Evolutionary conservation across 2,329 filamentous ascomycete genomes (phyloP).

Genomic region (Paracoccidioides brasiliensis): DNA sequence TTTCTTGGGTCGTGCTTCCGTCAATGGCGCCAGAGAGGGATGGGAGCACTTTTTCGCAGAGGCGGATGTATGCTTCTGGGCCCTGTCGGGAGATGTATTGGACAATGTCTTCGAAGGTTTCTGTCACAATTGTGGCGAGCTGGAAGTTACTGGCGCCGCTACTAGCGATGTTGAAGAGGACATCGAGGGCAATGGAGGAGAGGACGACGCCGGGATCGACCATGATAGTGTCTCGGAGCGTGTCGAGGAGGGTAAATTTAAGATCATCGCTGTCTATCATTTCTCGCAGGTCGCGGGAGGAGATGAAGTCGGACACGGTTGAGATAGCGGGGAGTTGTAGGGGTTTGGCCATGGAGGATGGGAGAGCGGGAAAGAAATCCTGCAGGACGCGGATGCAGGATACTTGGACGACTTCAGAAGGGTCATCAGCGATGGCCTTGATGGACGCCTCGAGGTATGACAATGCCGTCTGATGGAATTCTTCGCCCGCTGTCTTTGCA

Average conservation of each 20-base stretch:
- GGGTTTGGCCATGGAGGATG: slow-evolving; percentile 37
- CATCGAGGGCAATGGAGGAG: slow-evolving; percentile 55
- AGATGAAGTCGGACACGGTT: slow-evolving; percentile 58
- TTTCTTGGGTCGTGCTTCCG: slow-evolving; percentile 68
- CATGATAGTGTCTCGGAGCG: slow-evolving; percentile 68
- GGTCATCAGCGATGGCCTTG: slow-evolving; percentile 59
- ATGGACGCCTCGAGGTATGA: slow-evolving; percentile 47
- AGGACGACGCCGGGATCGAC: slow-evolving; percentile 65
- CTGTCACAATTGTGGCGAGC: slow-evolving; percentile 71
- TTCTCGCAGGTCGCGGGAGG: slow-evolving; percentile 66
- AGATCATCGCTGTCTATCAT: slow-evolving; percentile 83
- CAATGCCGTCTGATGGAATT: slow-evolving; percentile 31
- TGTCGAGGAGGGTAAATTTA: slow-evolving; percentile 77
- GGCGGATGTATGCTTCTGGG: slow-evolving; percentile 55
- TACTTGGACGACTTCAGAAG: slow-evolving; percentile 80
- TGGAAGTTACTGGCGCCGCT: slow-evolving; percentile 85
- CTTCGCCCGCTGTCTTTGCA: slow-evolving; percentile 51
- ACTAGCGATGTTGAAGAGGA: slow-evolving; percentile 81
- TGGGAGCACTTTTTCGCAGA: slow-evolving; percentile 78
- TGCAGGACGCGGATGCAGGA: slow-evolving; percentile 81
- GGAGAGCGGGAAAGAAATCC: slow-evolving; percentile 45
- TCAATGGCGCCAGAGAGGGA: slow-evolving; percentile 82
- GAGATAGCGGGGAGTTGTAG: slow-evolving; percentile 49
- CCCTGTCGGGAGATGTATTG: slow-evolving; percentile 51
- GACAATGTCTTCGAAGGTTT: slow-evolving; percentile 84